Evolutionary conservation across 2,329 filamentous ascomycete genomes (phyloP).

Genomic region (Teratosphaeria epicoccoides): DNA sequence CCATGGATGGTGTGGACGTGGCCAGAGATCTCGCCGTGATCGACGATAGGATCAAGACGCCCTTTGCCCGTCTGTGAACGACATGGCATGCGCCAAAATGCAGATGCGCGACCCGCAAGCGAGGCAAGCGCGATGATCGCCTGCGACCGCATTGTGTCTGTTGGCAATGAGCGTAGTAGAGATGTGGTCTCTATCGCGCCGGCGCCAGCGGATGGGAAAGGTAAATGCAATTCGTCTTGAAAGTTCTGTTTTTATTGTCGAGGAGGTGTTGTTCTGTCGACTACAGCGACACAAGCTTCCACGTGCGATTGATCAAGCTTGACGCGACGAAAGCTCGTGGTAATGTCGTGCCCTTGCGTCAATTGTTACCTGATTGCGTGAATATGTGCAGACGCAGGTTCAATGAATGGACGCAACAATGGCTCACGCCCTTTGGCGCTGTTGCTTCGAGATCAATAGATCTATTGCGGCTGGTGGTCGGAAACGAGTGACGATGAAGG

Average conservation of each 20-base stretch:
- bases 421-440: not conserved
- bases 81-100: slow-evolving; percentile 88
- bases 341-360: not conserved
- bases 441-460: not conserved
- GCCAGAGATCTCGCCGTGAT: slow-evolving; percentile 45
- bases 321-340: slow-evolving; percentile 1
- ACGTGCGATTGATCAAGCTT: slow-evolving; percentile 1
- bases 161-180: not conserved
- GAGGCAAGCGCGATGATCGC: slow-evolving; percentile 15
- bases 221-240: not conserved
- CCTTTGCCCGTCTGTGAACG: slow-evolving; percentile 57
- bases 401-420: slow-evolving; percentile 1
- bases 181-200: not conserved
- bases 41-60: slow-evolving; percentile 67
- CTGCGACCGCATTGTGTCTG: slow-evolving; percentile 16
- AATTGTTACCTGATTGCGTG: not conserved
- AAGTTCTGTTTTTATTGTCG: not conserved
- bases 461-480: not conserved
- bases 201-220: not conserved
- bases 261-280: not conserved
- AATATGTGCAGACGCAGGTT: not conserved
- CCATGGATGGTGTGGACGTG: slow-evolving; percentile 72
- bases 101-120: slow-evolving; percentile 30
- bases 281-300: not conserved
- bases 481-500: not conserved